Evolutionary conservation across 225 moss, liverwort and hornwort species (phyloP).

Genomic region (Anthoceros angustus): DNA sequence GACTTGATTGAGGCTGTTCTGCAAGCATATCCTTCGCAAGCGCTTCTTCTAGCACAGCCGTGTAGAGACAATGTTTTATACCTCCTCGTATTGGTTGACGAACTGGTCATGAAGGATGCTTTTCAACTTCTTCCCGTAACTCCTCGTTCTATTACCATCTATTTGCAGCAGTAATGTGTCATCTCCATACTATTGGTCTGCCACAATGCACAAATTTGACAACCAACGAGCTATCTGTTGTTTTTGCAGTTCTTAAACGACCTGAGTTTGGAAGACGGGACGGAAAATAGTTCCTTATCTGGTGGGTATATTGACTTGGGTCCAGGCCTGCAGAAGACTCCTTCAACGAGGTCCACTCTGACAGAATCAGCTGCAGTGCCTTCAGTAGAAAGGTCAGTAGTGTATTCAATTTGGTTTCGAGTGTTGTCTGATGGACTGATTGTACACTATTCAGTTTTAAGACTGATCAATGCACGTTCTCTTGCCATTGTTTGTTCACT

Average conservation of each 20-base stretch:
- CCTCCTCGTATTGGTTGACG: slow-evolving; percentile 60
- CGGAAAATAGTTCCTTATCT: slow-evolving; percentile 30
- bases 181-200: neutral
- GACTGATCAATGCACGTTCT: too few relatives aligned
- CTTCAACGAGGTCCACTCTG: slow-evolving; percentile 16
- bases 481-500: too few relatives aligned
- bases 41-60: slow-evolving; percentile 56
- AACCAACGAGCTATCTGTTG: neutral
- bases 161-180: neutral
- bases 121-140: slow-evolving; percentile 50
- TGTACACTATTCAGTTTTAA: too few relatives aligned
- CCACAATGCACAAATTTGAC: neutral
- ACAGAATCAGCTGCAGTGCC: slow-evolving; percentile 19
- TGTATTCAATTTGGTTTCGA: neutral
- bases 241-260: slow-evolving; percentile 16
- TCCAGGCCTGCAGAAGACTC: slow-evolving; percentile 21
- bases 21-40: slow-evolving; percentile 41
- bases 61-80: slow-evolving; percentile 66
- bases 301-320: slow-evolving; percentile 35
- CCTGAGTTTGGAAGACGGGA: slow-evolving; percentile 23
- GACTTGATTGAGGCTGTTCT: slow-evolving; percentile 60
- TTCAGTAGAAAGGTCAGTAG: slow-evolving; percentile 21
- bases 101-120: slow-evolving; percentile 56
- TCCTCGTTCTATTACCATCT: neutral
- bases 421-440: too few relatives aligned